phyloP scores from a whole-genome alignment of 805 yeast genomes.

The Candida koratica region DNA sequence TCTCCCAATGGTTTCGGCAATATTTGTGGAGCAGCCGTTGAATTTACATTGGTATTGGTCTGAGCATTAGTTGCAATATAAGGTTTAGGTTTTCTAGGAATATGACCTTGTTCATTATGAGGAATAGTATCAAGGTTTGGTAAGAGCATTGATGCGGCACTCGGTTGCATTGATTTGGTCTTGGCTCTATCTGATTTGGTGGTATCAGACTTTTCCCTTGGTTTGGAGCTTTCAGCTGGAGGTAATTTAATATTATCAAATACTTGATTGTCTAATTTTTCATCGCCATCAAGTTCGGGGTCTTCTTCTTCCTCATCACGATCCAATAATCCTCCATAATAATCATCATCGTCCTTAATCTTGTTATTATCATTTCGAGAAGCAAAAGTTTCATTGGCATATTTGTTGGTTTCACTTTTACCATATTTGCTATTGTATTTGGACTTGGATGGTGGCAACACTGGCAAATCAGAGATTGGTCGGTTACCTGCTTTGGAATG shows the following conservation, averaged over 20 bases:
- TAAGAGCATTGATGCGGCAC: constrained; percentile 34
- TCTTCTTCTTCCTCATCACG: constrained; percentile 17
- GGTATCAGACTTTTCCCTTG: no score
- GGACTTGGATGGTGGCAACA: constrained; percentile 28
- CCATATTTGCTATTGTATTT: constrained; percentile 30
- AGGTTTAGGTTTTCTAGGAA: constrained; percentile 19
- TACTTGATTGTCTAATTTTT: constrained; percentile 22
- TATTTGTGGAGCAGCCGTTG: neutral
- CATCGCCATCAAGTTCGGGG: constrained; percentile 22
- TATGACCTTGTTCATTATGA: neutral
- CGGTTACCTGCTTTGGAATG: constrained; percentile 23
- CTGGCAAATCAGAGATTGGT: constrained; percentile 29
- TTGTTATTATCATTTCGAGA: constrained; percentile 28
- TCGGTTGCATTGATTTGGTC: constrained; percentile 29
- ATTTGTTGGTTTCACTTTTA: constrained; percentile 21
- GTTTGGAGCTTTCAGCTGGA: constrained; percentile 29
- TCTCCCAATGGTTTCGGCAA: constrained; percentile 34
- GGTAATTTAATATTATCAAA: constrained; percentile 50
- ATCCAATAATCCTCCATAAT: constrained; percentile 16
- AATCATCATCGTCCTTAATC: constrained; percentile 14
- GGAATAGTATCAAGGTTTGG: constrained; percentile 21
- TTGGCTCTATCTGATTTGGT: constrained; percentile 12
- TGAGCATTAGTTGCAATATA: constrained; percentile 13
- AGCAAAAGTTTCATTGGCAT: constrained; percentile 38
- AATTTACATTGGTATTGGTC: constrained; percentile 19